Evolutionary conservation across 148 eudicot genomes (phyloP), one percentile per base, ranked within the genome.

Genomic region (Limonium bicolor): DNA sequence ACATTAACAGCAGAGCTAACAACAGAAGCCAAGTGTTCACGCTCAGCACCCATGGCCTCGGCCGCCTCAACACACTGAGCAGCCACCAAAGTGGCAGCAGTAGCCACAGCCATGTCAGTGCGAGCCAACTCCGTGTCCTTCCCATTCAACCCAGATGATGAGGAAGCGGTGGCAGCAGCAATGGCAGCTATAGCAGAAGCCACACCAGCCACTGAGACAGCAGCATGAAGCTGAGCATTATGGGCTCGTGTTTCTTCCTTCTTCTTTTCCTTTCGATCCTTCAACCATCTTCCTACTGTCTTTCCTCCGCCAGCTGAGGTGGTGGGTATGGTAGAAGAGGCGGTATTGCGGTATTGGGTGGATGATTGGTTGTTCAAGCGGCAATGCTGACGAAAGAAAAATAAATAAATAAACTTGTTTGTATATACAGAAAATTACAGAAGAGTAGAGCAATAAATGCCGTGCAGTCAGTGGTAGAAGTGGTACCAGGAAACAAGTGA

Each of bases 41-140:
- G 69, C 49, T 88, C 97, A 0, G 94, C 97, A 17, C 97, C 97
- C 86, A 83, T 68, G 2, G 69, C 70, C 62, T 88, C 97, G 4
- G 97, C 97, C 0, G 84, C 81, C 50, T 88, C 97, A 0, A 88
- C 92, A 29, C 97, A 88, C 37, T 88, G 97, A 30, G 97, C 83
- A 3, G 97, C 97, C 34, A 88, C 92, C 59, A 88, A 58, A 2
- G 94, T 75, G 24, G 97, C 94, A 13, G 97, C 94, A 38, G 97
- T 79, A 1, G 97, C 97, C 37, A 88, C 77, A 0, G 94, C 97
- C 83, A 77, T 75, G 50, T 82, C 85, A 1, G 82, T 79, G 63
- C 68, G 76, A 0, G 88, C 79, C 61, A 67, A 66, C 26, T 70
- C 68, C 54, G 64, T 77, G 10, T 82, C 88, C 56, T 78, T 82